Evolutionary conservation across 2,329 filamentous ascomycete species (phyloP), one percentile per base, ranked within the genome.

Genomic region (Cladobotryum protrusum): DNA sequence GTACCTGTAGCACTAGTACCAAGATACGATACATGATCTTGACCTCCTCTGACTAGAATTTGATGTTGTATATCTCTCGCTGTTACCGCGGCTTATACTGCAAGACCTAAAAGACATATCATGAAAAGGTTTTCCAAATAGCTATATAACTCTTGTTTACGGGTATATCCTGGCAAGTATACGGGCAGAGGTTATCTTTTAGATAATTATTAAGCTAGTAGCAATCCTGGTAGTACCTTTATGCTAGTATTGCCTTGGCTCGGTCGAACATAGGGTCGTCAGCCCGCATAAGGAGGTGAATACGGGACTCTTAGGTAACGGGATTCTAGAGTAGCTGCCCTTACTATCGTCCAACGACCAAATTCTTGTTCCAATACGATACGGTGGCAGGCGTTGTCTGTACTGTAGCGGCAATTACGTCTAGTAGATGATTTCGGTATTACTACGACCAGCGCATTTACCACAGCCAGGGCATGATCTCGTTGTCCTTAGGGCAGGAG

Each of bases 391-490:
- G 18, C 9, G 15, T 42, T 6, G 15, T 5, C 39, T 8, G 39
- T 17, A 6, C 40, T 17, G 35, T 45, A 29, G 43, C 24, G 12
- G 43, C 18, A 46, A 50, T 50, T 15, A 46, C 42, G 15, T 43
- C 43, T 14, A 50, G 48, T 32, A 35, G 48, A 41, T 36, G 43
- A 37, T 46, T 42, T 19, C 29, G 36, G 32, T 46, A 50, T 12
- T 35, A 36, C 14, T 45, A n/a, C 18, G 48, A 19, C 20, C 48
- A 50, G 5, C 43, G 9, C 13, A 43, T 41, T 29, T 46, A 36
- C 46, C 15, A 20, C n/a, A 46, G 48, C 43, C 48, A 50, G 11
- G 43, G 43, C n/a, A 43, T 46, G 20, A 43, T 50, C 20, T 50
- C 48, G 18, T 39, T 50, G 29, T 50, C 33, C 24, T 50, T 36